A percentile compares a stretch with the other conserved stretches of the same genome.
phyloP scores from a whole-genome alignment of 805 yeast genomes.

The Schizosaccharomyces lindneri region DNA sequence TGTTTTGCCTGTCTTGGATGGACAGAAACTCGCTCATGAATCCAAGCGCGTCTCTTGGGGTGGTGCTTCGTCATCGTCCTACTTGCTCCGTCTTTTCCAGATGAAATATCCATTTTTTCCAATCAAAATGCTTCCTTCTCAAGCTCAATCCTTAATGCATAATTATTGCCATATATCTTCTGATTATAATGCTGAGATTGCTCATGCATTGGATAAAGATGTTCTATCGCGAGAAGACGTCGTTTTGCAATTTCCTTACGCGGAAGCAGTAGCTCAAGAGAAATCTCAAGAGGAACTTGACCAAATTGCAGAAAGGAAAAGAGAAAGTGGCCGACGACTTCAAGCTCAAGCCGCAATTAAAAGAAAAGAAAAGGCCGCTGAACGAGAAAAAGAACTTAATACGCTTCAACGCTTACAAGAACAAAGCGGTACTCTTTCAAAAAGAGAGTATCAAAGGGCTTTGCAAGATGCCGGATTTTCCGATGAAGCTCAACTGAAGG shows the following conservation, averaged over 20 bases:
- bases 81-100: slow-evolving; percentile 33
- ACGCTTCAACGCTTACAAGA: slow-evolving; percentile 33
- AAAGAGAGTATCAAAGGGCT: slow-evolving; percentile 19
- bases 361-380: slow-evolving; percentile 51
- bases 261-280: slow-evolving; percentile 37
- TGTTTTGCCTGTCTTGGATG: slow-evolving; percentile 57
- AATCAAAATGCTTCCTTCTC: slow-evolving; percentile 33
- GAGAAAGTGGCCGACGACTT: slow-evolving; percentile 63
- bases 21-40: slow-evolving; percentile 36
- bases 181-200: slow-evolving; percentile 36
- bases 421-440: slow-evolving; percentile 18
- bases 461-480: slow-evolving; percentile 39
- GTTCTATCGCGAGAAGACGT: slow-evolving; percentile 40
- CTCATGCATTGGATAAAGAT: slow-evolving; percentile 28
- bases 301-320: slow-evolving; percentile 49
- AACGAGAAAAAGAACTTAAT: slow-evolving; percentile 55
- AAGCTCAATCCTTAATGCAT: slow-evolving; percentile 41
- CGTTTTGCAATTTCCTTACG: slow-evolving; percentile 60
- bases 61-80: slow-evolving; percentile 47
- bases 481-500: slow-evolving; percentile 44
- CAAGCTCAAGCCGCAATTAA: slow-evolving; percentile 83
- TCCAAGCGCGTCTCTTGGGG: slow-evolving; percentile 81
- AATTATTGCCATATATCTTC: slow-evolving; percentile 56
- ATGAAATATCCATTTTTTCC: slow-evolving; percentile 89
- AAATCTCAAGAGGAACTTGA: slow-evolving; percentile 67